These are phyloP conservation scores for Aspergillus sp. DNA, from an alignment of 2,329 filamentous ascomycete species.

Conservation along the genomic window DNA sequence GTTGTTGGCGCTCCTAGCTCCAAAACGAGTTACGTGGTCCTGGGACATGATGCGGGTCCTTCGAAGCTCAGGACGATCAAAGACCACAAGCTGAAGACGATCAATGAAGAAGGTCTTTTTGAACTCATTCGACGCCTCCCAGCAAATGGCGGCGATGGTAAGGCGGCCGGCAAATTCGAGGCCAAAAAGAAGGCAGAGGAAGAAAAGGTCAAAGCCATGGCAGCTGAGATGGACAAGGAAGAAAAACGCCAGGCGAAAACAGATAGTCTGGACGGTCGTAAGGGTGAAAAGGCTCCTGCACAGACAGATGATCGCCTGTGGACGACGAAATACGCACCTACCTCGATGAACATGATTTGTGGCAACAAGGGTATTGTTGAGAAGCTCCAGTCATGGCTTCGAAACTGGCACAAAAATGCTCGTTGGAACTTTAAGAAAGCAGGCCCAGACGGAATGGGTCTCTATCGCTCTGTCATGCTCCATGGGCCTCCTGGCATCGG, in stretches of 20 bases:
- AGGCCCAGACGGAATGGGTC: slow-evolving; percentile 80
- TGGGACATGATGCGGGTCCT: slow-evolving; percentile 87
- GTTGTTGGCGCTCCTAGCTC: slow-evolving; percentile 80
- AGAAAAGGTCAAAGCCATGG: slow-evolving; percentile 74
- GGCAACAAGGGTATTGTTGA: slow-evolving; percentile 91
- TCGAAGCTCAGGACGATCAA: slow-evolving; percentile 87
- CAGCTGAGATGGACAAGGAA: slow-evolving; percentile 79
- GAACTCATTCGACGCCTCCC: slow-evolving; percentile 78
- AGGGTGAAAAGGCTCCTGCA: slow-evolving; percentile 25
- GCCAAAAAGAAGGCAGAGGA: slow-evolving; percentile 84
- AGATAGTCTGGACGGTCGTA: background rate
- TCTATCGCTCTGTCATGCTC: slow-evolving; percentile 85
- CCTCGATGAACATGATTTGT: slow-evolving; percentile 80
- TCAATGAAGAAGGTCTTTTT: slow-evolving; percentile 90
- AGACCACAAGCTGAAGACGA: slow-evolving; percentile 78
- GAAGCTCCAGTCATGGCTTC: slow-evolving; percentile 83
- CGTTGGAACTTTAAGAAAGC: slow-evolving; percentile 78
- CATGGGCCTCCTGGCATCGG: slow-evolving; percentile 95
- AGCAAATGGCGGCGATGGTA: slow-evolving; percentile 80
- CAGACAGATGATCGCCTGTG: slow-evolving; percentile 67
- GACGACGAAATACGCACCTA: slow-evolving; percentile 94
- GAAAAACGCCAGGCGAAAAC: slow-evolving; percentile 53
- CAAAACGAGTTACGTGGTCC: slow-evolving; percentile 90
- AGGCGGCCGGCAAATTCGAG: slow-evolving; percentile 79
- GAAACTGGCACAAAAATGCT: slow-evolving; percentile 73